phyloP scores from a whole-genome alignment of 108 stramenopile genomes.

The Cyclotella choctawhatcheeana region DNA sequence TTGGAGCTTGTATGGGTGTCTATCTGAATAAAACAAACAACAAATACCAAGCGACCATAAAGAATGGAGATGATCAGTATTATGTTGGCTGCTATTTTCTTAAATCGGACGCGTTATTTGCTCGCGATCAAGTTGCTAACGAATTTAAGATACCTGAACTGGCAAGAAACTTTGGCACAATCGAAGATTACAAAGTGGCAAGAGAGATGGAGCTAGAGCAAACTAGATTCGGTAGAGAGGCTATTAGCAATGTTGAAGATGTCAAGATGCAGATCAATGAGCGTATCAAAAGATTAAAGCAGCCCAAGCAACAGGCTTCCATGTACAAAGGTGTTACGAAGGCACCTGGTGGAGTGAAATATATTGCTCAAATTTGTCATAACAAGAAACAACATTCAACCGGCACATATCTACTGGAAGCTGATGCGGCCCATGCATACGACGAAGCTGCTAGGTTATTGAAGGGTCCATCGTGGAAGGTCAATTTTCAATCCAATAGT shows the following conservation, averaged over 20 bases:
- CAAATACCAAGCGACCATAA: not conserved
- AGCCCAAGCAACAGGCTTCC: no score
- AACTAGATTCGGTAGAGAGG: not conserved
- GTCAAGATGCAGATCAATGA: no score
- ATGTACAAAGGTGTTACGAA: no score
- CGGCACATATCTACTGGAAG: no score
- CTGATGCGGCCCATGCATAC: no score
- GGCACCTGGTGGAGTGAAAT: no score
- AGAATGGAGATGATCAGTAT: not conserved
- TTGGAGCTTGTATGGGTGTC: not conserved
- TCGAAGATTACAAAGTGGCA: not conserved
- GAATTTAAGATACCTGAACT: not conserved
- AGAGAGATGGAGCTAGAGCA: not conserved
- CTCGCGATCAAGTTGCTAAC: not conserved
- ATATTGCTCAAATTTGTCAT: no score
- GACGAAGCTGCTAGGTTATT: no score
- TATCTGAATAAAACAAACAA: not conserved
- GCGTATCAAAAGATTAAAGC: no score
- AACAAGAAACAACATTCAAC: no score
- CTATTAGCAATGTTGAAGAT: not conserved
- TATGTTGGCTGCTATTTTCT: not conserved
- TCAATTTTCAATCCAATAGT: no score
- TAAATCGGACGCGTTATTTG: not conserved
- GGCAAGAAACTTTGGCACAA: not conserved
- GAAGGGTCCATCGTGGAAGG: no score